A percentile compares a stretch with the other conserved stretches of the same genome.
phyloP scores from a whole-genome alignment of 1,139 yeast species.

The Kodamaea fungicola region DNA sequence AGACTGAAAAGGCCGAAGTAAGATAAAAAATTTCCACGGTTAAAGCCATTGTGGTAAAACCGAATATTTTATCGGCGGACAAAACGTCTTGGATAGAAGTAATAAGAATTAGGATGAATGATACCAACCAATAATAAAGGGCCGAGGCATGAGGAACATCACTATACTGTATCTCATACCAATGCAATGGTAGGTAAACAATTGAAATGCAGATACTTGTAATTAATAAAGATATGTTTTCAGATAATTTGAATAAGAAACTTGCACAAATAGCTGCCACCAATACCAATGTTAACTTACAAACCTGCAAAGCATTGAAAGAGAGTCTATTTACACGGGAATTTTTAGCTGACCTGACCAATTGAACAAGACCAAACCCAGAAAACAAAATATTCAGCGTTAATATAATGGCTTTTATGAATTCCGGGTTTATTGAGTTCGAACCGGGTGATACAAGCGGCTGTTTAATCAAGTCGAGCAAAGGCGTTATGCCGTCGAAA shows the following conservation, averaged over 20 bases:
- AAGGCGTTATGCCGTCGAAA: too few species aligned
- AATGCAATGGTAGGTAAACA: slow-evolving; percentile 9
- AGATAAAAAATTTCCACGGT: not conserved
- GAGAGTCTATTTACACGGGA: too few species aligned
- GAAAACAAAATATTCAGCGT: slow-evolving; percentile 8
- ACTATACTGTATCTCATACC: slow-evolving; percentile 7
- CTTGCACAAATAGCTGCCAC: too few species aligned
- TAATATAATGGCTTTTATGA: slow-evolving; percentile 8
- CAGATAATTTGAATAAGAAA: too few species aligned
- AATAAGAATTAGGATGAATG: slow-evolving; percentile 7
- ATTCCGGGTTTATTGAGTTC: slow-evolving; percentile 16
- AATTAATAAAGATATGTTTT: too few species aligned
- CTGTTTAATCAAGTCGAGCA: slow-evolving; percentile 9
- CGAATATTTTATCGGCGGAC: slow-evolving; percentile 14
- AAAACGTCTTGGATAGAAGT: slow-evolving; percentile 14
- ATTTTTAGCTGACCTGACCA: slow-evolving; percentile 4
- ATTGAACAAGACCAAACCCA: slow-evolving; percentile 10
- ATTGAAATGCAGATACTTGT: not conserved
- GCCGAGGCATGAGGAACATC: slow-evolving; percentile 2
- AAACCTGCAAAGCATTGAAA: too few species aligned
- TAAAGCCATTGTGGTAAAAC: not conserved
- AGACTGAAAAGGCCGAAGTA: slow-evolving; percentile 8
- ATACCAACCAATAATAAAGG: slow-evolving; percentile 6
- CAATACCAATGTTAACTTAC: too few species aligned
- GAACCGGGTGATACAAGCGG: slow-evolving; percentile 13